phyloP scores from a whole-genome alignment of 805 yeast species.

The Saccharomycopsis sp. region DNA sequence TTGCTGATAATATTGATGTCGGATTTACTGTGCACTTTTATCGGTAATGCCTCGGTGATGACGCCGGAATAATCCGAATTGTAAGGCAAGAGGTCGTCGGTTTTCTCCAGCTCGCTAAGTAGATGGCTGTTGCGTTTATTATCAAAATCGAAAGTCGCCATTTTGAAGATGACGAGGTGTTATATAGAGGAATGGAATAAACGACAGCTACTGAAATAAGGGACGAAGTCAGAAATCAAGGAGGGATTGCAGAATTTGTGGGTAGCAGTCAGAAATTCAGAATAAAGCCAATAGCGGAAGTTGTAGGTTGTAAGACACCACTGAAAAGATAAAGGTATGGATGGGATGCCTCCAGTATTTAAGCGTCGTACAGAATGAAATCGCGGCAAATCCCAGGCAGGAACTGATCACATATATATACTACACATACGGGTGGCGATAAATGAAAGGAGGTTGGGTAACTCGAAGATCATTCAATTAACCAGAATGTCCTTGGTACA shows the following conservation, averaged over 20 bases:
- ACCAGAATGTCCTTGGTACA: not conserved
- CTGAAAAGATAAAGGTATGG: too few relatives aligned
- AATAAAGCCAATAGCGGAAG: too few relatives aligned
- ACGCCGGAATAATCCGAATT: slow-evolving; percentile 12
- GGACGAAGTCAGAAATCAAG: too few relatives aligned
- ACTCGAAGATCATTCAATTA: not conserved
- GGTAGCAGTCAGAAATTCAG: too few relatives aligned
- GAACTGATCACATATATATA: not conserved
- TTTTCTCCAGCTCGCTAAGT: not conserved
- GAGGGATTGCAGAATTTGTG: too few relatives aligned
- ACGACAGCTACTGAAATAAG: too few relatives aligned
- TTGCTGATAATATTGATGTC: slow-evolving; percentile 1
- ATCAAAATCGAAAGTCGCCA: not conserved
- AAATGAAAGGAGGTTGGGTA: not conserved
- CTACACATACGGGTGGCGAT: not conserved
- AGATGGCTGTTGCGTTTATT: not conserved
- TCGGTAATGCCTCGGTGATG: slow-evolving; percentile 16
- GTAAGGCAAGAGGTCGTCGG: not conserved
- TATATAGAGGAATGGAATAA: too few relatives aligned
- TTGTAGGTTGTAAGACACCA: too few relatives aligned
- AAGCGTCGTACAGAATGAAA: too few relatives aligned
- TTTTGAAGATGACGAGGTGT: too few relatives aligned
- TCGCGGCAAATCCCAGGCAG: not conserved
- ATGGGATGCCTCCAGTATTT: too few relatives aligned
- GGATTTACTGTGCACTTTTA: slow-evolving; percentile 6